Evolutionary conservation across 352 stramenopile genomes (phyloP).

Genomic region (Phytophthora sp.): DNA sequence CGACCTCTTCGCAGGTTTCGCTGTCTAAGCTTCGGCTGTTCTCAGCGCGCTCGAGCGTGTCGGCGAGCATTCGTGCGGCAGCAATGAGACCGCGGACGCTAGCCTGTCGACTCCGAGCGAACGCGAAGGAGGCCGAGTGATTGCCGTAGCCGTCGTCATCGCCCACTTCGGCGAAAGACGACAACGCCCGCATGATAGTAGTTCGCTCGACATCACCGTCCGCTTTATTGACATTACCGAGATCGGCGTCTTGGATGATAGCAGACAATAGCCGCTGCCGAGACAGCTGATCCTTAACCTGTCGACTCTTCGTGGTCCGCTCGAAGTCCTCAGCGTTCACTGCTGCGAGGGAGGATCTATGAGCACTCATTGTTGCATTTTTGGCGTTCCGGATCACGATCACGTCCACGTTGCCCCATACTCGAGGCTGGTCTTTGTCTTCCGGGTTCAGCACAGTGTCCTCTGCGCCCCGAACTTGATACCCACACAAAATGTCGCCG

Average conservation of each 20-base stretch:
- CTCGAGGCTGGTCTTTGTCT: slow-evolving; percentile 48
- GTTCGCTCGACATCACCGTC: slow-evolving; percentile 33
- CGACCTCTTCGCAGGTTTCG: slow-evolving; percentile 22
- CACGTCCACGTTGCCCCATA: slow-evolving; percentile 68
- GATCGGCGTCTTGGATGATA: slow-evolving; percentile 61
- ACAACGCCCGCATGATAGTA: slow-evolving; percentile 40
- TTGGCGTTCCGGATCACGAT: slow-evolving; percentile 65
- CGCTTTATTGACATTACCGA: slow-evolving; percentile 33
- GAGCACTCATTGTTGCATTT: slow-evolving; percentile 17
- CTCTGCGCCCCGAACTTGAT: slow-evolving; percentile 55
- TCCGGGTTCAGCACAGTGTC: slow-evolving; percentile 80
- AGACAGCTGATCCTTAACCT: slow-evolving; percentile 53
- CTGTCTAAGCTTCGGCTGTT: background rate
- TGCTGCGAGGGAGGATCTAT: slow-evolving; percentile 10
- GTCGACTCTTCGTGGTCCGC: slow-evolving; percentile 50
- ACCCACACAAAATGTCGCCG: slow-evolving; percentile 82
- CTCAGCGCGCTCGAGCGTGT: slow-evolving; percentile 49
- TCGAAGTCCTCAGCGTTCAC: slow-evolving; percentile 58
- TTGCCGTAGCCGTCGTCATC: background rate
- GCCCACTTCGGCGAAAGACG: slow-evolving; percentile 37
- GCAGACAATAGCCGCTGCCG: slow-evolving; percentile 60
- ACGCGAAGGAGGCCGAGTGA: slow-evolving; percentile 22
- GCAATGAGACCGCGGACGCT: slow-evolving; percentile 51
- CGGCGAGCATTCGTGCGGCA: slow-evolving; percentile 54
- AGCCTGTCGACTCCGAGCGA: slow-evolving; percentile 18